A percentile compares a stretch with the other conserved stretches of the same genome.
These are phyloP conservation scores for Zygotorulaspora chibaensis DNA, from an alignment of 805 yeast genomes.

Conservation along the genomic window DNA sequence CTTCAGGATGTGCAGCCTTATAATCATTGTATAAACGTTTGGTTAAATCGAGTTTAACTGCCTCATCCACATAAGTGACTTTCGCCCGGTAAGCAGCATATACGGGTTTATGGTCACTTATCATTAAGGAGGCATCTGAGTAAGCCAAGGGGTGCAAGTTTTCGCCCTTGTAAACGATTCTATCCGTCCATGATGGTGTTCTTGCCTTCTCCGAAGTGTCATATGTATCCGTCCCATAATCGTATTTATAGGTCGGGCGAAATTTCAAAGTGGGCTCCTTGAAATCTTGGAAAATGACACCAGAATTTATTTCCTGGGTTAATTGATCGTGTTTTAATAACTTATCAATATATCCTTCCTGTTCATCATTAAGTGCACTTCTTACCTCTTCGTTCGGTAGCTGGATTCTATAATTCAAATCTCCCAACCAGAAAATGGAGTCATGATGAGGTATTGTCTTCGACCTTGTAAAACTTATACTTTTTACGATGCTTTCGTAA, in stretches of 20 bases:
- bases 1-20: conserved; percentile 38
- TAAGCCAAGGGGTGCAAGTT: conserved; percentile 62
- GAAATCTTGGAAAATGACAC: conserved; percentile 70
- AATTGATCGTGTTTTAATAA: conserved; percentile 76
- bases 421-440: conserved; percentile 90
- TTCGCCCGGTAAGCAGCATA: conserved; percentile 68
- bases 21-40: conserved; percentile 57
- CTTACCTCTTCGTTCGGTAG: conserved; percentile 74
- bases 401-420: conserved; percentile 77
- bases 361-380: conserved; percentile 44
- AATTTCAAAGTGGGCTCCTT: conserved; percentile 74
- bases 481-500: conserved; percentile 67
- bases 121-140: conserved; percentile 54
- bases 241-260: conserved; percentile 89
- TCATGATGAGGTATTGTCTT: conserved; percentile 78
- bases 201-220: conserved; percentile 91
- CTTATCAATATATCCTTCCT: conserved; percentile 35
- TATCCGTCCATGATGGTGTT: conserved; percentile 95
- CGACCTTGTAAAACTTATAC: conserved; percentile 76
- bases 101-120: conserved; percentile 93
- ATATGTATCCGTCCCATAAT: conserved; percentile 72
- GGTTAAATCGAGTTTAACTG: conserved; percentile 49
- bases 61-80: conserved; percentile 68
- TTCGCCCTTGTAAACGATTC: conserved; percentile 65
- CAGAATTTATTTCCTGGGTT: conserved; percentile 62